These are phyloP conservation scores for Medakamo hakoo DNA, from an alignment of 139 green algal species.

Conservation along the genomic window DNA sequence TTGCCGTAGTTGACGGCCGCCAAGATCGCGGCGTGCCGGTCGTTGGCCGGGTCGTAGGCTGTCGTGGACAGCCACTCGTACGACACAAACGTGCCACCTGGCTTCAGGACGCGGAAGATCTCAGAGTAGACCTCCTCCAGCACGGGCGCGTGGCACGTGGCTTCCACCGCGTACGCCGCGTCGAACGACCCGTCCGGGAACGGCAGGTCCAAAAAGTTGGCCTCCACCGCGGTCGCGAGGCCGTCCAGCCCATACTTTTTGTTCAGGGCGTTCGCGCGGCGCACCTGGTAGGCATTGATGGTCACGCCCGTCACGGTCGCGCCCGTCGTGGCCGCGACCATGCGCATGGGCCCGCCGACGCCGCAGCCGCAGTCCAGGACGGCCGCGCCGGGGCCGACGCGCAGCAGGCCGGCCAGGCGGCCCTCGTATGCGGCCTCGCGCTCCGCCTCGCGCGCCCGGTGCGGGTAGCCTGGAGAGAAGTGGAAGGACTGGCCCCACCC, in stretches of 20 bases:
- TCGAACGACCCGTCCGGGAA: conserved; percentile 78
- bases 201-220: conserved; percentile 90
- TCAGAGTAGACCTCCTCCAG: conserved; percentile 72
- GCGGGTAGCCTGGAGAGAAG: conserved; percentile 79
- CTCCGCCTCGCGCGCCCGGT: conserved; percentile 36
- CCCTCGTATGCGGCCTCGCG: conserved; percentile 76
- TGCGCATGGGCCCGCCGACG: conserved; percentile 93
- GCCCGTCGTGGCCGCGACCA: conserved; percentile 57
- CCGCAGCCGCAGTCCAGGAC: conserved; percentile 87
- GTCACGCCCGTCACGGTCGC: conserved; percentile 88
- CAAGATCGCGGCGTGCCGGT: conserved; percentile 72
- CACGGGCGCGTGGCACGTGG: conserved; percentile 88
- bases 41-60: conserved; percentile 66
- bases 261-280: conserved; percentile 61
- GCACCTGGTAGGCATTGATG: conserved; percentile 96
- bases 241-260: conserved; percentile 38
- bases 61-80: conserved; percentile 96
- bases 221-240: conserved; percentile 66
- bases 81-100: conserved; percentile 63
- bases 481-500: conserved; percentile 96
- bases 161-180: conserved; percentile 87
- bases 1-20: conserved; percentile 97
- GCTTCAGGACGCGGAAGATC: conserved; percentile 87
- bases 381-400: conserved; percentile 19
- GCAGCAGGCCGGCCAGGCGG: conserved; percentile 49